Evolutionary conservation across 139 green algal species (phyloP).

Genomic region (Choricystis sp.): DNA sequence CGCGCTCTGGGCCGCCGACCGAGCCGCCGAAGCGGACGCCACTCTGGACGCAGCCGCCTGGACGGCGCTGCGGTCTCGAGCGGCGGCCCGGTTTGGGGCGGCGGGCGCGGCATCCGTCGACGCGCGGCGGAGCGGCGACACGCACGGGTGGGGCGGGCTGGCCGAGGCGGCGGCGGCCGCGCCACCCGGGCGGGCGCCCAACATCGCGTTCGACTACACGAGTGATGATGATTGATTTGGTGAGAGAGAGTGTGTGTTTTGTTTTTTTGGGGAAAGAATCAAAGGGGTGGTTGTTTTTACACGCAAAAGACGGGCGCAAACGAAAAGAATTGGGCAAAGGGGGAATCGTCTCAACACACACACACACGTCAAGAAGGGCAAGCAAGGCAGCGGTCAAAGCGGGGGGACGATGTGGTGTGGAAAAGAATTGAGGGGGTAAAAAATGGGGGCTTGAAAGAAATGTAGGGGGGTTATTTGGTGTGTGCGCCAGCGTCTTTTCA

Average conservation of each 20-base stretch:
- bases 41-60: neutral
- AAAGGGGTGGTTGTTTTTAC: neutral
- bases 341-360: no score
- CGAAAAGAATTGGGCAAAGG: no score
- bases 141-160: neutral
- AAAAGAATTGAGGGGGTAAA: neutral
- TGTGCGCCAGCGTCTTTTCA: no score
- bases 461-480: no score
- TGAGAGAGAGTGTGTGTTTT: neutral
- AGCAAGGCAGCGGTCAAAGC: no score
- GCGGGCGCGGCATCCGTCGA: neutral
- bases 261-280: neutral
- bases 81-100: neutral
- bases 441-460: no score
- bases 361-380: no score
- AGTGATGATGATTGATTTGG: neutral
- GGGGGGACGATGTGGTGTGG: no score
- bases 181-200: no score
- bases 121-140: neutral
- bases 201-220: neutral
- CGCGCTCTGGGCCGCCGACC: neutral
- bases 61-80: neutral
- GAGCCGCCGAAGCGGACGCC: neutral
- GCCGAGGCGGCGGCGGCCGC: no score
- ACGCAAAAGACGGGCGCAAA: no score